phyloP scores from a whole-genome alignment of 2,329 filamentous ascomycete genomes.

The Fonsecaea pedrosoi region DNA sequence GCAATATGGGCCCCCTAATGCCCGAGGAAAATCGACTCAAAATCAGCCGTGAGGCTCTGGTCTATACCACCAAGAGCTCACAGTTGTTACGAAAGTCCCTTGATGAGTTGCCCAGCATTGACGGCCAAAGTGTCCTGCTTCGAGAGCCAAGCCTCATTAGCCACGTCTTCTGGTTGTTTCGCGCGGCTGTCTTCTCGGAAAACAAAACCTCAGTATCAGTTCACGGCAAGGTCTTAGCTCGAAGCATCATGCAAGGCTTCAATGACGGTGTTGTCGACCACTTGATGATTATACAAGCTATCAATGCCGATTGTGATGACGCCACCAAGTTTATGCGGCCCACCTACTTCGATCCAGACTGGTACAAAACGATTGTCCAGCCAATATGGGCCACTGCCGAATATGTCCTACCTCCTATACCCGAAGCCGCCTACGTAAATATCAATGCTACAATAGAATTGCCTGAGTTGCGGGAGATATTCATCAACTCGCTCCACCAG shows the following conservation, averaged over 20 bases:
- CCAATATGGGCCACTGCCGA: constrained; percentile 18
- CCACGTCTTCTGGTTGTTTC: constrained; percentile 18
- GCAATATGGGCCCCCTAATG: constrained; percentile 17
- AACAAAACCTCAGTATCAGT: constrained; percentile 3
- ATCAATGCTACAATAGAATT: constrained; percentile 3
- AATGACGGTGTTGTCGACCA: constrained; percentile 12
- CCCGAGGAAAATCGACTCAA: neutral
- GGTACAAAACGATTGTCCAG: neutral
- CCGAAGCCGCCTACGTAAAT: neutral
- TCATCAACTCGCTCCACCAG: neutral
- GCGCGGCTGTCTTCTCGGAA: constrained; percentile 8
- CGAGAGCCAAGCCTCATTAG: neutral
- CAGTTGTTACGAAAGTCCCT: constrained; percentile 1
- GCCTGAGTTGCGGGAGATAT: constrained; percentile 4
- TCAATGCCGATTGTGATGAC: constrained; percentile 12
- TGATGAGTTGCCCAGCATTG: neutral
- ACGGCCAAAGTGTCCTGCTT: neutral
- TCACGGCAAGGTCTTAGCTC: constrained; percentile 9
- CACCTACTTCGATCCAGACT: constrained; percentile 9
- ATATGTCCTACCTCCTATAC: constrained; percentile 3
- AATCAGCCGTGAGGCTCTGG: neutral
- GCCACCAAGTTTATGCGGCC: constrained; percentile 14
- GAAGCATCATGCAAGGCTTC: constrained; percentile 10
- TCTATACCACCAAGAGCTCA: constrained; percentile 11
- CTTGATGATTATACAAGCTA: constrained; percentile 13